Evolutionary conservation across 306 rosid species (phyloP).

Genomic region (Cajanus cajan): DNA sequence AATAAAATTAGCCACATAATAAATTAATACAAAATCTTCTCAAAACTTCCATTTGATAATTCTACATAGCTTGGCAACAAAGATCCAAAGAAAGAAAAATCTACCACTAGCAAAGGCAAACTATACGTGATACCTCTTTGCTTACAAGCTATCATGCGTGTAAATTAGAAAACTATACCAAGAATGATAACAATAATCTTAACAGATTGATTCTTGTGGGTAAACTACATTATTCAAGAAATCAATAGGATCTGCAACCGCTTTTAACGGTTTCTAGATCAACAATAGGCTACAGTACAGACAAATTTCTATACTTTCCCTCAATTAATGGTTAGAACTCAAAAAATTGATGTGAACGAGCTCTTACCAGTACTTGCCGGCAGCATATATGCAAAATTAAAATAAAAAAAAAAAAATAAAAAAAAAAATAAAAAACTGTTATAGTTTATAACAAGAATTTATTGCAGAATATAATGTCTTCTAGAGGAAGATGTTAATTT

Average conservation of each 20-base stretch:
- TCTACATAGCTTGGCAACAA: not conserved
- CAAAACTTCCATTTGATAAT: not conserved
- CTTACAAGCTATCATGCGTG: not conserved
- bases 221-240: not conserved
- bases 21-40: not conserved
- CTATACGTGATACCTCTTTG: not conserved
- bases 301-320: constrained; percentile 43
- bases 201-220: constrained; percentile 4
- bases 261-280: not conserved
- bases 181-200: not conserved
- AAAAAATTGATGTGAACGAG: constrained; percentile 41
- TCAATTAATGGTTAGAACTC: constrained; percentile 43
- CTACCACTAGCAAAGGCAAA: not conserved
- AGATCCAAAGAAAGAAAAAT: not conserved
- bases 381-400: constrained; percentile 34
- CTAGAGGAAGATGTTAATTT: constrained; percentile 74
- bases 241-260: constrained; percentile 10
- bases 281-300: not conserved
- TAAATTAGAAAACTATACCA: not conserved
- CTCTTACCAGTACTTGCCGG: constrained; percentile 35
- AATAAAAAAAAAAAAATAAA: not conserved
- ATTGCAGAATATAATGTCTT: not conserved
- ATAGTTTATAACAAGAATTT: constrained; percentile 15
- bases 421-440: not conserved
- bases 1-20: not conserved